These are phyloP conservation scores for Penicillium sp. DNA, from an alignment of 2,329 filamentous ascomycete genomes.

Conservation along the genomic window DNA sequence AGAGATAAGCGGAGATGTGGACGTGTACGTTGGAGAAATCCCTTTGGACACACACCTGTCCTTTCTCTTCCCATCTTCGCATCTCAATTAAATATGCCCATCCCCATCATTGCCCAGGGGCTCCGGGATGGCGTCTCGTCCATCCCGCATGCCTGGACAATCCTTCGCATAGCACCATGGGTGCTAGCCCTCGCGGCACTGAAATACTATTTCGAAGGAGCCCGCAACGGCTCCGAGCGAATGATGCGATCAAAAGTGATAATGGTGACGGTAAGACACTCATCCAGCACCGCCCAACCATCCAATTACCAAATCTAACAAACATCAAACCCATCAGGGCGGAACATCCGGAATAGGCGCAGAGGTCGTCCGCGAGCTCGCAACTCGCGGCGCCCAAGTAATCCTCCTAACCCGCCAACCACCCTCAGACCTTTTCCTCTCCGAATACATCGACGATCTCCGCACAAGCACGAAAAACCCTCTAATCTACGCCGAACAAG, in stretches of 20 bases:
- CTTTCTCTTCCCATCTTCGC: constrained; percentile 8
- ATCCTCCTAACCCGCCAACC: constrained; percentile 83
- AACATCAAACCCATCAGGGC: constrained; percentile 51
- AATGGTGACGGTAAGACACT: constrained; percentile 71
- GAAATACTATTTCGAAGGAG: constrained; percentile 78
- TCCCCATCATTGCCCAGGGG: constrained; percentile 58
- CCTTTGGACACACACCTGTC: constrained; percentile 4
- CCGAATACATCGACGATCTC: constrained; percentile 89
- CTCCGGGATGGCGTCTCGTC: constrained; percentile 55
- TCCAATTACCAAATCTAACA: constrained; percentile 15
- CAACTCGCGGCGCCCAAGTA: constrained; percentile 80
- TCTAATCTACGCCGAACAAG: constrained; percentile 92
- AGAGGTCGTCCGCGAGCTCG: constrained; percentile 70
- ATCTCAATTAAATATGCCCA: constrained; percentile 53
- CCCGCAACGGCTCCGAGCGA: constrained; percentile 71
- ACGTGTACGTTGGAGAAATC: constrained; percentile 8
- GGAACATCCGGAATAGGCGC: constrained; percentile 93
- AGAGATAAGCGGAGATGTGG: constrained; percentile 20
- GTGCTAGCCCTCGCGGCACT: constrained; percentile 55
- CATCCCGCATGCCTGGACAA: constrained; percentile 54
- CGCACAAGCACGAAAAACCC: constrained; percentile 74
- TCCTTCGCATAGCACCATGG: constrained; percentile 55
- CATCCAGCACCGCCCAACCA: not conserved
- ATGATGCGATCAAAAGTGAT: constrained; percentile 92
- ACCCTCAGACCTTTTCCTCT: constrained; percentile 80